These are phyloP conservation scores for Apophysomyces ossiformis DNA, from an alignment of 371 early-diverging fungal genomes.

Conservation along the genomic window DNA sequence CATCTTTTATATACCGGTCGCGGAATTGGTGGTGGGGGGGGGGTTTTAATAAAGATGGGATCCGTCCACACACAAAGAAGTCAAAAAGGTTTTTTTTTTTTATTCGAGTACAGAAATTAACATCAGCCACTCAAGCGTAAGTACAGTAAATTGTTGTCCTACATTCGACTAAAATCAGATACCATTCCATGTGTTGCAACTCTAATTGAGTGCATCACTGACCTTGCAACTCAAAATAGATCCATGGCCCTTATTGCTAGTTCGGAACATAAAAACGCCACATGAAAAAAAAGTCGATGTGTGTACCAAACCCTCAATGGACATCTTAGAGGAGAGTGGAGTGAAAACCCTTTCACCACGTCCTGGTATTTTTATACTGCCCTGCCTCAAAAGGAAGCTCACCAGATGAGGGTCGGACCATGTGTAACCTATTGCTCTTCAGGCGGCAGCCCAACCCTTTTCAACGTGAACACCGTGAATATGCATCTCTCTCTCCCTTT, in stretches of 20 bases:
- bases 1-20: background rate
- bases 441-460: background rate
- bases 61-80: constrained; percentile 2
- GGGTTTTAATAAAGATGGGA: constrained; percentile 10
- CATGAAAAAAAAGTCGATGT: background rate
- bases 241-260: background rate
- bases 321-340: too few species aligned
- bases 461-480: too few species aligned
- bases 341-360: too few species aligned
- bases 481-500: too few species aligned
- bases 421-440: background rate
- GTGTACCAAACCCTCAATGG: background rate
- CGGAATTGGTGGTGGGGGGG: background rate
- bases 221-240: background rate
- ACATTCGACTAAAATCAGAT: background rate
- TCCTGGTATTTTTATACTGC: background rate
- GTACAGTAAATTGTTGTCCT: constrained; percentile 5
- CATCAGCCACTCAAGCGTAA: constrained; percentile 2
- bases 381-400: constrained; percentile 5
- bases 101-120: constrained; percentile 8
- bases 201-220: constrained; percentile 1
- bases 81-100: background rate
- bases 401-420: constrained; percentile 10
- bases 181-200: background rate
- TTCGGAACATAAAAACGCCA: constrained; percentile 8